Evolutionary conservation across 169 alveolate genomes (phyloP).

Genomic region (Eimeria zaria): DNA sequence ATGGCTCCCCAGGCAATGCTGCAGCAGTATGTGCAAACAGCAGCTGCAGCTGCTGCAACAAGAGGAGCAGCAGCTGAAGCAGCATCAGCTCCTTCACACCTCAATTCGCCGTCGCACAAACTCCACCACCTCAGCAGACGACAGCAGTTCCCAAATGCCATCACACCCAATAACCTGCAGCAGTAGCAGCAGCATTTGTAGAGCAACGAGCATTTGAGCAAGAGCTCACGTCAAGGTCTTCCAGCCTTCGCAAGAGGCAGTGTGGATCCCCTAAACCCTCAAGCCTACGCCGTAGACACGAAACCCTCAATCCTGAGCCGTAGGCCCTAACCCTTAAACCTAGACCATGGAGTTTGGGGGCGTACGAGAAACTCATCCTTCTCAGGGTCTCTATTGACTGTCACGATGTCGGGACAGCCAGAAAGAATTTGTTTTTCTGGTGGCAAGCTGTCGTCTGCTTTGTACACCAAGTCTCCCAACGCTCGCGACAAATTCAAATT

Average conservation of each 20-base stretch:
- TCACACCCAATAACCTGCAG: slow-evolving; percentile 85
- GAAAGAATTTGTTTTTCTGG: slow-evolving; percentile 88
- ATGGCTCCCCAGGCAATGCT: neutral
- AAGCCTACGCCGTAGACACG: neutral
- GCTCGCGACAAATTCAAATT: slow-evolving; percentile 88
- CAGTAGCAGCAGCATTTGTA: neutral
- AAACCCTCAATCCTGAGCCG: neutral
- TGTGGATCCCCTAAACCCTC: neutral
- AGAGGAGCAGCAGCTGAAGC: neutral
- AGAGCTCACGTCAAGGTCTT: neutral
- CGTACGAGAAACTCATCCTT: slow-evolving; percentile 87
- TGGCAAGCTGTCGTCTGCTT: slow-evolving; percentile 75
- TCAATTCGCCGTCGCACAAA: slow-evolving; percentile 80
- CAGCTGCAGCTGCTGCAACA: neutral
- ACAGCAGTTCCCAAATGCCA: slow-evolving; percentile 85
- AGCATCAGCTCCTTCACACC: slow-evolving; percentile 29
- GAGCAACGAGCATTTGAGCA: neutral
- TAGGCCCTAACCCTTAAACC: neutral
- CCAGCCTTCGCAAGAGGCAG: neutral
- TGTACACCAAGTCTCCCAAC: slow-evolving; percentile 88
- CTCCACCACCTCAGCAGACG: slow-evolving; percentile 84
- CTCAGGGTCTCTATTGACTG: slow-evolving; percentile 80
- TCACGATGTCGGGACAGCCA: slow-evolving; percentile 87
- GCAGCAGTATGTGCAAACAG: neutral
- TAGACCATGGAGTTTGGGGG: neutral